Evolutionary conservation across 768 basidiomycete genomes (phyloP), one percentile per base, ranked within the genome.

Genomic region (Coprinopsis cinerea): DNA sequence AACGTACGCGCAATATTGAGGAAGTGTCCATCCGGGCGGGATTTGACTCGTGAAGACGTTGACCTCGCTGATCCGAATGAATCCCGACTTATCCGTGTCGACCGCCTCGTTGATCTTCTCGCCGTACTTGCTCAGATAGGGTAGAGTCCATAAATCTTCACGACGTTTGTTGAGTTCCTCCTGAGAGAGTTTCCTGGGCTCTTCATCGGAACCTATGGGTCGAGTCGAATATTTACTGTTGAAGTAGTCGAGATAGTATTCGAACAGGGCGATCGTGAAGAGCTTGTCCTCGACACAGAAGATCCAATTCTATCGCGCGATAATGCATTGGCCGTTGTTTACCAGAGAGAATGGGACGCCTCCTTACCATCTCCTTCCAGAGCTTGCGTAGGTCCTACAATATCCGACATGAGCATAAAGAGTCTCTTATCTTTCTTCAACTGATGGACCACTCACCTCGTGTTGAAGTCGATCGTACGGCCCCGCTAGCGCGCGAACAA

Each of bases 241-340:
- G 32, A 37, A 62, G 17, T 50, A 49, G 24, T 62, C 59, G 14
- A 62, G 49, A 25, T 59, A 59, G 43, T 58, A 58, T 41, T 62
- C 57, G 37, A 55, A 53, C 5, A 62, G 36, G 1, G 57, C 57
- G 23, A 47, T 57, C 5, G 54, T 45, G 41, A 61, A 62, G 9
- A 52, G 35, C 20, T 56, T 58, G 23, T 52, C 57, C 24, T 62
- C 59, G 32, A 62, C 54, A 26, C 61, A 62, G 45, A 62, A 62
- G 24, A 58, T 55, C 61, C 61, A 62, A 36, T 56, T 55, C 34
- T 32, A n/a, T 9, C 30, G 22, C 41, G 24, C 11, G 41, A 11
- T 9, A 39, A 6, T 39, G 7, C 6, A 10, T 7, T 39, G 10
- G 18, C 18, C 18, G 7, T 14, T 13, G 7, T 20, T 7, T 7